Evolutionary conservation across 2,329 filamentous ascomycete species (phyloP), one percentile per base, ranked within the genome.

Genomic region (Phialophora expanda): DNA sequence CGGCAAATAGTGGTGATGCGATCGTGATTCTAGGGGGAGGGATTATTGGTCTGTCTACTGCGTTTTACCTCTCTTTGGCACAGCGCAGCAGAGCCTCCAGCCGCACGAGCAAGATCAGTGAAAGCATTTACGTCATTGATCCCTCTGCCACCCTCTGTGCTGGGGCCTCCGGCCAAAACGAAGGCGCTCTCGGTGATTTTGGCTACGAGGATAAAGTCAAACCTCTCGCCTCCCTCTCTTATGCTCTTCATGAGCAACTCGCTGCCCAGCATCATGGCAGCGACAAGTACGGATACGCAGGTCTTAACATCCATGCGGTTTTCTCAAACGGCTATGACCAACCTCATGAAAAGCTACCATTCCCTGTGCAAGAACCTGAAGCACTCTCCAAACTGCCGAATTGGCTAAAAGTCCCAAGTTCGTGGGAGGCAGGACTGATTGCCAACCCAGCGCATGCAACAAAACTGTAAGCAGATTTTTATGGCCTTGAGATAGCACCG

Each of bases 61-160:
- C 41, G 41, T 46, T 46, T 46, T 46, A 46, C 41, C 41, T 46
- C 41, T 46, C 41, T 46, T 46, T 46, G 41, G 41, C 41, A 46
- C 41, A 46, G 41, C 41, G 41, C 41, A 46, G 41, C 20, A 46
- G 41, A 46, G 41, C 14, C 41, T 46, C 41, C 41, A 46, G 41
- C 41, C 41, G 41, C 20, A 46, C 20, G 41, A 46, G 41, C 41
- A 46, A 46, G 41, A 46, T 46, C 20, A 46, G 41, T 46, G 41
- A 4, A 46, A 46, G 41, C 41, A 46, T 46, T 46, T 46, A 20
- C 41, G 41, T 46, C 41, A 20, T 46, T 46, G 41, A 46, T 46
- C 41, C 41, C 41, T 46, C 41, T 46, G 41, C 41, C 41, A 46
- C 41, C 41, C 41, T 46, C 41, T 46, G 41, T 46, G 41, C 41